phyloP scores from a whole-genome alignment of 306 rosid species.

The Chamaecrista fasciculata region DNA sequence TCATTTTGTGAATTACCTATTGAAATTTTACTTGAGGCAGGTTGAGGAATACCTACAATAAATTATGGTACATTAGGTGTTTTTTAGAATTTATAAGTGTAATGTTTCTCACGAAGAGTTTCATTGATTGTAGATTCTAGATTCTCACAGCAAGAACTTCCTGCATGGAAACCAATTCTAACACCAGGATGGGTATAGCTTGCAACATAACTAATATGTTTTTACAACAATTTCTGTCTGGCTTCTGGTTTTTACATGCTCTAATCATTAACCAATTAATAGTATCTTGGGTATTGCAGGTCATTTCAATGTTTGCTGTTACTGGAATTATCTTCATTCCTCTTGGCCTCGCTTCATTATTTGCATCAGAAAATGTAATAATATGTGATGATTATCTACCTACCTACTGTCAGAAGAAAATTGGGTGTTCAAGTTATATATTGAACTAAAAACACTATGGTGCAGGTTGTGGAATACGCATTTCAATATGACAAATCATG shows the following conservation, averaged over 20 bases:
- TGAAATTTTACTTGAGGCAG: neutral
- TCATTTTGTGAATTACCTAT: neutral
- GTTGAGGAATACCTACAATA: neutral
- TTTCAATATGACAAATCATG: slow-evolving; percentile 60
- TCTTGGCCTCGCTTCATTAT: slow-evolving; percentile 66
- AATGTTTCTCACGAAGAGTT: slow-evolving; percentile 11
- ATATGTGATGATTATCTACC: neutral
- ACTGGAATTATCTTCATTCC: slow-evolving; percentile 71
- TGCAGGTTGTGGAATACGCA: slow-evolving; percentile 73
- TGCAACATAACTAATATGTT: neutral
- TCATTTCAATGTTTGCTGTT: slow-evolving; percentile 50
- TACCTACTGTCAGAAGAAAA: neutral
- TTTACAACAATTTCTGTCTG: neutral
- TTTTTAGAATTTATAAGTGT: slow-evolving; percentile 3
- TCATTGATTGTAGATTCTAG: slow-evolving; percentile 59
- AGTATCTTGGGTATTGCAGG: slow-evolving; percentile 45
- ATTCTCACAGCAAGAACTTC: slow-evolving; percentile 91
- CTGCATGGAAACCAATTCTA: slow-evolving; percentile 91
- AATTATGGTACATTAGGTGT: neutral
- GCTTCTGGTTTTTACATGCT: neutral
- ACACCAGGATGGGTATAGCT: slow-evolving; percentile 79
- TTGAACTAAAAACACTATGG: slow-evolving; percentile 17
- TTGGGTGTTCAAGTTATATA: neutral
- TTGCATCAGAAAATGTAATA: slow-evolving; percentile 68
- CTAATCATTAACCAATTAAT: neutral